phyloP scores from a whole-genome alignment of 305 asterid genomes.

The Fraxinus nigra region DNA sequence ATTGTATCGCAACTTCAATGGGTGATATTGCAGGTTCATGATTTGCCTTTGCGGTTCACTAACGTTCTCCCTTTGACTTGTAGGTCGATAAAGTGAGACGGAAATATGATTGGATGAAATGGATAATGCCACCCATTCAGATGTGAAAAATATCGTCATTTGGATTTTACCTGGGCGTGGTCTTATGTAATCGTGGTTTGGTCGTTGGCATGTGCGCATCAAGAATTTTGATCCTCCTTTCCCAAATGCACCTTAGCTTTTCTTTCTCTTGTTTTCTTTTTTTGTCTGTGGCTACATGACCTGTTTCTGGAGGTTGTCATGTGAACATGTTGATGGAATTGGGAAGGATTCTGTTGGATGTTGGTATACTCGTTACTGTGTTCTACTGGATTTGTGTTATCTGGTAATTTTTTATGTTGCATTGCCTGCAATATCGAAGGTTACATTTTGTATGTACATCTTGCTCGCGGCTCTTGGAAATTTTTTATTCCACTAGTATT shows the following conservation, averaged over 20 bases:
- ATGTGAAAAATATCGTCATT: neutral
- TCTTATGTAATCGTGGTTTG: neutral
- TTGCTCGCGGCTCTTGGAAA: neutral
- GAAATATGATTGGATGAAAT: constrained; percentile 55
- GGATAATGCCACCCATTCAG: constrained; percentile 48
- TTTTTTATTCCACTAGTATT: neutral
- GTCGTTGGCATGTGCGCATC: neutral
- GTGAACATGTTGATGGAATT: neutral
- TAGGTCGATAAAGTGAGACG: constrained; percentile 71
- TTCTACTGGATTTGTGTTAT: neutral
- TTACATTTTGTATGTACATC: neutral
- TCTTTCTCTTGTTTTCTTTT: neutral
- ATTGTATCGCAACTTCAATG: neutral
- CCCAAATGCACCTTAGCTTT: neutral
- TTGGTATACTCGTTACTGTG: neutral
- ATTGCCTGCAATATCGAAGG: neutral
- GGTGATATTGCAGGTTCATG: neutral
- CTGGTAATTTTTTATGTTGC: neutral
- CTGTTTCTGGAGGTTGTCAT: neutral
- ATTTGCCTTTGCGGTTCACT: neutral
- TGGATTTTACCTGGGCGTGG: neutral
- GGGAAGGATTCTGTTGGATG: neutral
- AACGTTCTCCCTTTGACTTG: neutral
- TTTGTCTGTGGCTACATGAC: neutral
- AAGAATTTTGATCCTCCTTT: neutral